phyloP scores from a whole-genome alignment of 1,284 basidiomycete species.

The Microbotryomycetes sp. region DNA sequence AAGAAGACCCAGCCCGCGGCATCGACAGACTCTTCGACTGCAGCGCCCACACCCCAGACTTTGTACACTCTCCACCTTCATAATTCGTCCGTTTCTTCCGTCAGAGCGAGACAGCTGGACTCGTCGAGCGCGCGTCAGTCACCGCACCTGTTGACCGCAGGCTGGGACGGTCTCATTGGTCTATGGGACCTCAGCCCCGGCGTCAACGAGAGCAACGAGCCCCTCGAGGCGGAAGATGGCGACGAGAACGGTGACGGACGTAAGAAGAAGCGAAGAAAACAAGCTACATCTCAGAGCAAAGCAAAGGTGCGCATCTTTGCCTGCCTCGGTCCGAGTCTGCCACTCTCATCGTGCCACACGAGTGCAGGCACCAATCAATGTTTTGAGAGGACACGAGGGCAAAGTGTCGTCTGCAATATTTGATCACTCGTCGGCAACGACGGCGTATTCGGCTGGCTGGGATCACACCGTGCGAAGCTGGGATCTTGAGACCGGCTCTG shows the following conservation, averaged over 20 bases:
- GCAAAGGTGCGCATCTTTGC: conserved; percentile 38
- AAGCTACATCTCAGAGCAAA: conserved; percentile 37
- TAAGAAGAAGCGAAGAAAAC: conserved; percentile 46
- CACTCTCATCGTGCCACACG: conserved; percentile 16
- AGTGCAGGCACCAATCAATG: conserved; percentile 55
- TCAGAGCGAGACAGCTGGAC: conserved; percentile 41
- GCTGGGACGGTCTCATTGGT: conserved; percentile 73
- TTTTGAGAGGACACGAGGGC: conserved; percentile 65
- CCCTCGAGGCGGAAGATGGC: conserved; percentile 50
- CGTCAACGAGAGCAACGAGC: conserved; percentile 45
- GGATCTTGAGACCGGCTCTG: conserved; percentile 44
- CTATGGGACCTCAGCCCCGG: conserved; percentile 50
- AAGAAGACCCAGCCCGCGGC: conserved; percentile 48
- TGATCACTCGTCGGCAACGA: conserved; percentile 23
- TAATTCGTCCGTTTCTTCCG: conserved; percentile 61
- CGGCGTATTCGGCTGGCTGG: conserved; percentile 41
- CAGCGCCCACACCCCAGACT: conserved; percentile 47
- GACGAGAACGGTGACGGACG: conserved; percentile 44
- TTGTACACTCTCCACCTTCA: conserved; percentile 56
- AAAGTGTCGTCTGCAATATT: conserved; percentile 62
- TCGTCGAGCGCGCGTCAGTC: background rate
- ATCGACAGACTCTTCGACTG: conserved; percentile 39
- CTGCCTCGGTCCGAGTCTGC: background rate
- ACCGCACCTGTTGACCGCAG: conserved; percentile 59
- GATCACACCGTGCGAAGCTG: conserved; percentile 47